A percentile compares a stretch with the other conserved stretches of the same genome.
phyloP scores from a whole-genome alignment of 768 basidiomycete genomes.

The Lactarius sp. region DNA sequence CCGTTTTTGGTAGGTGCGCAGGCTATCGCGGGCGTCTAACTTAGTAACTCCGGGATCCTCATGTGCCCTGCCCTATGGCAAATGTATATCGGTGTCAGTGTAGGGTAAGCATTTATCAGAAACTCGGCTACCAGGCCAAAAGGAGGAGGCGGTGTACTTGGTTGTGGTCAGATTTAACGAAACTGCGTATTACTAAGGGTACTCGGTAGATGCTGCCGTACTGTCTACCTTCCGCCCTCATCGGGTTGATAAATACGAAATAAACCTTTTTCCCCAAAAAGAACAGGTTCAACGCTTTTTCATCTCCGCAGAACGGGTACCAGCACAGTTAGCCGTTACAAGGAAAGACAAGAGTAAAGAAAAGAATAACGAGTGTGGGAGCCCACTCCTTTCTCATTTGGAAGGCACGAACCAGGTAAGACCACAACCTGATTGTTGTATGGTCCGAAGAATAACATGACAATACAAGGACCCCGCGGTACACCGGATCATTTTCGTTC shows the following conservation, averaged over 20 bases:
- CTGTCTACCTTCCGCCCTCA: slow-evolving; percentile 3
- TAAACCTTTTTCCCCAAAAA: not conserved
- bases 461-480: slow-evolving; percentile 12
- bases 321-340: not conserved
- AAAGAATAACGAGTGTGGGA: not conserved
- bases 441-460: not conserved
- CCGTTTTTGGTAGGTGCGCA: not conserved
- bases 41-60: not conserved
- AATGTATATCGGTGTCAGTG: not conserved
- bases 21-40: not conserved
- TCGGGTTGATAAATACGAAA: slow-evolving; percentile 6
- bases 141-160: not conserved
- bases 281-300: not conserved
- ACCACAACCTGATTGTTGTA: not conserved
- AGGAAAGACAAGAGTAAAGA: not conserved
- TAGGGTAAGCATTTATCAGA: too few species aligned
- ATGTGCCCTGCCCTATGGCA: not conserved
- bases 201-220: not conserved
- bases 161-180: not conserved
- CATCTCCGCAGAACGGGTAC: not conserved
- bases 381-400: not conserved
- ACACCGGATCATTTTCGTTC: slow-evolving; percentile 16
- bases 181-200: too few species aligned
- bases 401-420: not conserved
- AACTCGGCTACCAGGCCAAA: not conserved